A percentile compares a stretch with the other conserved stretches of the same genome.
Conservation (phyloP, 768 basidiomycete genomes). For the Nevesoporus exiguus region DNA sequence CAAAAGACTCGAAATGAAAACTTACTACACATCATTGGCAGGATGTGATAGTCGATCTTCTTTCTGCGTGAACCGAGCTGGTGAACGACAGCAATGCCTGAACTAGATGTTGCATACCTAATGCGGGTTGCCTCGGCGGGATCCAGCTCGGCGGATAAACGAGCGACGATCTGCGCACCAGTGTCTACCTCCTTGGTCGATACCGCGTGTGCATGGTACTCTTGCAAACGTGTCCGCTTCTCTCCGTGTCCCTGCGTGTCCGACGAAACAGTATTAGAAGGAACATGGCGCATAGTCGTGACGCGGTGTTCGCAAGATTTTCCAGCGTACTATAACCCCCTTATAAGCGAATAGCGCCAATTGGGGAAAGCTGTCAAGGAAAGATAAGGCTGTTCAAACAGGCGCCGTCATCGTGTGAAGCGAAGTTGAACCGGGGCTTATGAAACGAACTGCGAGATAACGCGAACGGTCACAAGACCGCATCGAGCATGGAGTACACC, state of each 20-base stretch:
- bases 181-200: conserved; percentile 55
- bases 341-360: conserved; percentile 5
- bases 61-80: conserved; percentile 28
- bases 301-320: not conserved
- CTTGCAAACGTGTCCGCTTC: conserved; percentile 8
- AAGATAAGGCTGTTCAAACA: not conserved
- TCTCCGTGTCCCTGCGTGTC: conserved; percentile 10
- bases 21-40: conserved; percentile 72
- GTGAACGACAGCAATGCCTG: not conserved
- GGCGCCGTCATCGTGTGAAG: conserved; percentile 10
- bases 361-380: not conserved
- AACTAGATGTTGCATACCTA: conserved; percentile 34
- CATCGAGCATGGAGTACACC: too few relatives aligned
- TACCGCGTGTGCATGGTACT: conserved; percentile 19
- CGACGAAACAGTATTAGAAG: conserved; percentile 10
- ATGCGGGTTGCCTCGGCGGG: conserved; percentile 50
- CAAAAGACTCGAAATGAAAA: conserved; percentile 8
- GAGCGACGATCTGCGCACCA: conserved; percentile 54
- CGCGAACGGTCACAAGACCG: conserved; percentile 5
- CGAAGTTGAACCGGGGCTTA: not conserved
- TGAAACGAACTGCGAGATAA: conserved; percentile 5
- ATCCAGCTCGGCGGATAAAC: conserved; percentile 42
- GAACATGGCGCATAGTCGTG: not conserved
- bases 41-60: conserved; percentile 66
- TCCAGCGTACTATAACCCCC: not conserved